Base-by-base conservation (phyloP, 2,329 filamentous ascomycete species). In the Arachnomyces sp. region DNA sequence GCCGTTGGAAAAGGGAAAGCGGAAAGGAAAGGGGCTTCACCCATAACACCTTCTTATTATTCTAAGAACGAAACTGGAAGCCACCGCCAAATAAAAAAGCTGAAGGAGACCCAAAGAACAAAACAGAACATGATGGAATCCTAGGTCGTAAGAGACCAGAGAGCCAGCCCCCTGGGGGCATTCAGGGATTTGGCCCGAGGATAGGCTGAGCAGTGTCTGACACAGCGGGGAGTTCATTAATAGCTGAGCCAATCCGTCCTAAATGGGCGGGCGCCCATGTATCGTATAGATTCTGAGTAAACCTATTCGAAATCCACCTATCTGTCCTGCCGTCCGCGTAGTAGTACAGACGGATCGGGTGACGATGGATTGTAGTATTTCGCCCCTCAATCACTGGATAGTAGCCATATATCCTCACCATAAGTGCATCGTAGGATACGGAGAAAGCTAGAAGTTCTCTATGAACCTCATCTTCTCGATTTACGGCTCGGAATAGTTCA, bases 371-470 rank as follows among this genome's bases (percentile, higher is more conserved):
- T 17, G 55, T 57, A 7, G 45, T 56, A 3, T 58, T 45, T 1
- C 56, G 51, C 5, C 46, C 49, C 16, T 54, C 39, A 16, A 67
- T 56, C 2, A 64, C 56, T 1, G 64, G 50, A 40, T 68, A 70
- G 38, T 67, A 52, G 20, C 61, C 61, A 43, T 65, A 66, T 29
- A 69, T 67, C 11, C 56, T 44, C 7, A 65, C 60, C 1, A 44
- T 45, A 2, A 32, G 2, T 25, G 59, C 30, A 45, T 64, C 56
- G 28, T 63, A 49, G 3, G 64, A 67, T 44, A 69, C 44, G 2
- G 65, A 71, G 42, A 68, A 71, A 14, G 55, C 57, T 8, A 69
- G 54, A 17, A 70, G 61, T 45, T 68, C 49, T 11, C 58, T 56
- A 45, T 67, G 8, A 14, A 67, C 40, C 43, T 68, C 60, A 1